Evolutionary conservation across 1,284 basidiomycete species (phyloP).

Genomic region (Phellinidium pouzarii): DNA sequence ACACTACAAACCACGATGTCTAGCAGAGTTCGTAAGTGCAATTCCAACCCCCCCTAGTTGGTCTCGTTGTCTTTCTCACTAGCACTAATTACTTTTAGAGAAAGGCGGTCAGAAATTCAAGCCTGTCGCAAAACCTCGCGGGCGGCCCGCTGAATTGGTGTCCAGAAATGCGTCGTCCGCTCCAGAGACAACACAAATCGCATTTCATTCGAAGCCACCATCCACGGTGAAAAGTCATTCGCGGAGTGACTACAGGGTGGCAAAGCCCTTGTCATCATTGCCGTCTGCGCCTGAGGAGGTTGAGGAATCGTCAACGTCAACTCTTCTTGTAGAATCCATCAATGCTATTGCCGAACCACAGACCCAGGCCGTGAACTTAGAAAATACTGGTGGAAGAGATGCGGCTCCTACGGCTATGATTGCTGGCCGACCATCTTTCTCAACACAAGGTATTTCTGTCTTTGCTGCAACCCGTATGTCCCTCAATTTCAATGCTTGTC

Average conservation of each 20-base stretch:
- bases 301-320: too few species aligned
- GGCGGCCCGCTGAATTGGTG: constrained; percentile 28
- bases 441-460: neutral
- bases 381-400: too few species aligned
- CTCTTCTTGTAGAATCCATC: neutral
- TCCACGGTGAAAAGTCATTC: neutral
- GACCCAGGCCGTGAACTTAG: neutral
- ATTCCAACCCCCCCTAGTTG: constrained; percentile 1
- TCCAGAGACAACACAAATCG: neutral
- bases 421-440: too few species aligned
- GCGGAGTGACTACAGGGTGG: neutral
- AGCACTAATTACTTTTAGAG: constrained; percentile 36
- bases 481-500: neutral
- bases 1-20: constrained; percentile 43
- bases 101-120: constrained; percentile 66
- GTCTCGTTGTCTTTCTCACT: neutral
- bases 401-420: too few species aligned
- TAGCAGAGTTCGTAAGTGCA: constrained; percentile 65
- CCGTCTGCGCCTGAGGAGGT: neutral
- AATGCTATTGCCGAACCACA: too few species aligned
- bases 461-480: neutral
- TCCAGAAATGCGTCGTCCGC: constrained; percentile 8
- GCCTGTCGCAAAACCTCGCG: constrained; percentile 47
- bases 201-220: neutral
- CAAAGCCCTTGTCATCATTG: neutral